phyloP scores from a whole-genome alignment of 2,329 filamentous ascomycete genomes.

The Fusarium mangiferae region DNA sequence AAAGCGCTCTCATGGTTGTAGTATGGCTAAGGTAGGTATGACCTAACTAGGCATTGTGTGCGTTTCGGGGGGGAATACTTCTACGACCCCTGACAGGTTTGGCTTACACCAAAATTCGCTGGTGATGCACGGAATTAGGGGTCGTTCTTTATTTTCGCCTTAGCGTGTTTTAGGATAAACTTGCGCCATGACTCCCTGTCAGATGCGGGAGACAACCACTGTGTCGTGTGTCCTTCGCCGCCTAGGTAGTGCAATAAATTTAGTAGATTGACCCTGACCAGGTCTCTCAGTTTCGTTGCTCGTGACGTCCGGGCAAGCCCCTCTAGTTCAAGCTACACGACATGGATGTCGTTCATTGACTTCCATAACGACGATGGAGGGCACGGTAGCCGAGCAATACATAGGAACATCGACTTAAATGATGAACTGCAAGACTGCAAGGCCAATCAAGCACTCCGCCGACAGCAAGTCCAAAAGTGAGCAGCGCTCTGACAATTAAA shows the following conservation, averaged over 20 bases:
- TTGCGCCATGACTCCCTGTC: neutral
- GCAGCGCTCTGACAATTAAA: rapidly evolving
- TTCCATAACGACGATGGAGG: neutral
- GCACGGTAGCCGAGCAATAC: neutral
- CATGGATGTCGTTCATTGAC: neutral
- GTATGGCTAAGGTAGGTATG: neutral
- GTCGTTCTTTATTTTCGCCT: neutral
- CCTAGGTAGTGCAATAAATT: neutral
- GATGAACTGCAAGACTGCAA: neutral
- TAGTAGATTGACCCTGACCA: neutral
- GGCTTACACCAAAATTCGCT: neutral
- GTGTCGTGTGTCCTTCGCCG: no score
- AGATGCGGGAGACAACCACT: no score
- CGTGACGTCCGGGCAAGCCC: neutral
- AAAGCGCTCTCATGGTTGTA: neutral
- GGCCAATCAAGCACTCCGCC: neutral
- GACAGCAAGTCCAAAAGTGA: no score
- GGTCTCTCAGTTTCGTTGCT: neutral
- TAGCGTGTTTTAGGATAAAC: neutral
- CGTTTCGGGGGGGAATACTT: neutral
- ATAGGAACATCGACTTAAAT: neutral
- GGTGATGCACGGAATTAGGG: neutral
- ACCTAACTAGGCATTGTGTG: neutral
- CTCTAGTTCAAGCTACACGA: neutral
- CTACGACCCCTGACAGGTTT: neutral